phyloP scores from a whole-genome alignment of 1,284 basidiomycete genomes.

The Gymnopus androsaceus region DNA sequence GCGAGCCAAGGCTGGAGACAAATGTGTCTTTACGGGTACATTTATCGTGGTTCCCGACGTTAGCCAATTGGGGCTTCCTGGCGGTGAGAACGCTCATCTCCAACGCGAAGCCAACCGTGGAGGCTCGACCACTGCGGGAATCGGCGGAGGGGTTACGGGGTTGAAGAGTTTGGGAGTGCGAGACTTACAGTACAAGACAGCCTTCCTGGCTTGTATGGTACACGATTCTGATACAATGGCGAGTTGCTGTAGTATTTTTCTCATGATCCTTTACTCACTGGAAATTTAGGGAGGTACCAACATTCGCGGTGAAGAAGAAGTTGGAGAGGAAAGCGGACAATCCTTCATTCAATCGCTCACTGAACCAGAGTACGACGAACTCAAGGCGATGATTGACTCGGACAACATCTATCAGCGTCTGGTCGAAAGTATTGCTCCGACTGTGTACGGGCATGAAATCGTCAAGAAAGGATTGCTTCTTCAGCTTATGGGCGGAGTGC shows the following conservation, averaged over 20 bases:
- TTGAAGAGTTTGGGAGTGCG: slow-evolving; percentile 93
- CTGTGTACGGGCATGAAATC: slow-evolving; percentile 97
- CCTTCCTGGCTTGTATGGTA: slow-evolving; percentile 98
- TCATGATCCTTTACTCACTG: slow-evolving; percentile 3
- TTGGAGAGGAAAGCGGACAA: slow-evolving; percentile 55
- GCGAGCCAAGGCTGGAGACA: slow-evolving; percentile 97
- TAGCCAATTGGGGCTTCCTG: slow-evolving; percentile 92
- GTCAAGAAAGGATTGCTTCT: slow-evolving; percentile 98
- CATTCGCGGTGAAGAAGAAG: slow-evolving; percentile 84
- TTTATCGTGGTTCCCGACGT: slow-evolving; percentile 99
- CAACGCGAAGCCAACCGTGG: slow-evolving; percentile 82
- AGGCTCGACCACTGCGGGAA: slow-evolving; percentile 64
- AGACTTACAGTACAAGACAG: slow-evolving; percentile 97
- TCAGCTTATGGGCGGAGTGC: slow-evolving; percentile 99
- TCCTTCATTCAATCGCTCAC: slow-evolving; percentile 89
- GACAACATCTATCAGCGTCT: slow-evolving; percentile 94
- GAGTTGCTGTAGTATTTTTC: slow-evolving; percentile 33
- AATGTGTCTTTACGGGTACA: slow-evolving; percentile 96
- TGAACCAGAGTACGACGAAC: slow-evolving; percentile 92
- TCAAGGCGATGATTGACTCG: slow-evolving; percentile 90
- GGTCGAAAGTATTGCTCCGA: slow-evolving; percentile 95
- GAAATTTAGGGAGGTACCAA: slow-evolving; percentile 70
- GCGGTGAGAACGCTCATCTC: slow-evolving; percentile 90
- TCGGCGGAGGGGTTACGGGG: slow-evolving; percentile 91
- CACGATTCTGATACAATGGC: slow-evolving; percentile 87